Percentiles rank a stretch among this genome's conserved stretches.
Evolutionary conservation across 192 early-diverging fungal genomes (phyloP).

Genomic region (Paraglomus occultum): DNA sequence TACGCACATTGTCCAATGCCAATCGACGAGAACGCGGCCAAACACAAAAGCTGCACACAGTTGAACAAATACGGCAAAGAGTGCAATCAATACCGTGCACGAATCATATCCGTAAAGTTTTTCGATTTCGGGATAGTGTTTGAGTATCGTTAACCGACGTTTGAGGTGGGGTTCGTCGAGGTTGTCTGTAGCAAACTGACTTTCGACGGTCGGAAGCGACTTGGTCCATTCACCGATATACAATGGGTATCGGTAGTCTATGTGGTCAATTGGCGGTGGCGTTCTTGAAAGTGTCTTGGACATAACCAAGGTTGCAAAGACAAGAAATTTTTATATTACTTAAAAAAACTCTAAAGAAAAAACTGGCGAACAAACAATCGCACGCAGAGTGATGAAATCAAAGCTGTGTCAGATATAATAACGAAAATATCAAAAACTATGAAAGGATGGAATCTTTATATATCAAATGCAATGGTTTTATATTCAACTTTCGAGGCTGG

Average conservation of each 20-base stretch:
- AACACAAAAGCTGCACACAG: slow-evolving; percentile 78
- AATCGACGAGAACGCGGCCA: slow-evolving; percentile 59
- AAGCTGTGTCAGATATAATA: no score
- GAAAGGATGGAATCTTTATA: no score
- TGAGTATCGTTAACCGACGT: neutral
- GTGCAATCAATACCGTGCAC: slow-evolving; percentile 70
- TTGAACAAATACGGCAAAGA: slow-evolving; percentile 63
- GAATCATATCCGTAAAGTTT: slow-evolving; percentile 29
- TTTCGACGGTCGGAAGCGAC: neutral
- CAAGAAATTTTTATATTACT: neutral
- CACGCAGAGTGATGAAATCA: no score
- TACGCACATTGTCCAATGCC: slow-evolving; percentile 60
- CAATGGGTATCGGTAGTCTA: neutral
- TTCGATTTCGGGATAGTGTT: neutral
- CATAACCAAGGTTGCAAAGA: neutral
- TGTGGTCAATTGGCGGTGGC: no score
- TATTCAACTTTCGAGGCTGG: no score
- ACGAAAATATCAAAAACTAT: no score
- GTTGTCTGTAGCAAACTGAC: neutral
- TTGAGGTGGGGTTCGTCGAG: neutral
- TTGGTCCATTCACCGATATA: neutral
- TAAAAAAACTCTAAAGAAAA: no score
- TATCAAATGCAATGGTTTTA: no score
- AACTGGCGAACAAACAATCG: no score
- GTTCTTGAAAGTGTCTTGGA: neutral